Percentiles rank a stretch among this genome's conserved stretches.
These are phyloP conservation scores for Neohortaea acidophila DNA, from an alignment of 495 filamentous ascomycete genomes.

Conservation along the genomic window DNA sequence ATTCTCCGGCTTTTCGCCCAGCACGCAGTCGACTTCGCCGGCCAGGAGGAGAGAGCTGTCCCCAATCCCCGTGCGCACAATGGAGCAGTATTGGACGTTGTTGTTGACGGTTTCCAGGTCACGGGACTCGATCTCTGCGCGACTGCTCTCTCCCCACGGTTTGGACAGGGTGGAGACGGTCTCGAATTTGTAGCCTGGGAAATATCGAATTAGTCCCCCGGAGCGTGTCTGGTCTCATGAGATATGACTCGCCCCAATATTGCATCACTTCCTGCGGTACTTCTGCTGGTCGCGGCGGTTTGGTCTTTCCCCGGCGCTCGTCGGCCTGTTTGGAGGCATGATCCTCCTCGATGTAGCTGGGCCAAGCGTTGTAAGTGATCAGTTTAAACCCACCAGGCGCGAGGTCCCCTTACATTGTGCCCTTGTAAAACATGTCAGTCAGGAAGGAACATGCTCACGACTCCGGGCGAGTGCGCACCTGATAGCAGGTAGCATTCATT, in stretches of 20 bases:
- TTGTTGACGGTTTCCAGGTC: conserved; percentile 62
- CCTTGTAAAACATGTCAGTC: conserved; percentile 33
- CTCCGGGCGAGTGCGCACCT: conserved; percentile 40
- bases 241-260: conserved; percentile 39
- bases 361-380: background rate
- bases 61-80: conserved; percentile 76
- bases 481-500: conserved; percentile 85
- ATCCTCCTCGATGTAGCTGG: conserved; percentile 88
- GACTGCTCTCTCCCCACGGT: conserved; percentile 52
- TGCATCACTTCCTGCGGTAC: conserved; percentile 51
- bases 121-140: conserved; percentile 64
- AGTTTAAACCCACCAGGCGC: no score
- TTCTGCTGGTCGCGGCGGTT: conserved; percentile 39
- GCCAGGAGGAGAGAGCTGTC: conserved; percentile 57
- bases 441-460: conserved; percentile 1
- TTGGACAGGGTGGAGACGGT: conserved; percentile 57
- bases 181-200: conserved; percentile 88
- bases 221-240: no score
- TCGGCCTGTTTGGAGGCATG: conserved; percentile 46
- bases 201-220: no score
- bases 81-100: conserved; percentile 82
- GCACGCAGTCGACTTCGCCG: conserved; percentile 93
- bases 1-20: conserved; percentile 59
- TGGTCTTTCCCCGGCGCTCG: conserved; percentile 30
- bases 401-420: conserved; percentile 54